Percentiles rank a stretch among this genome's conserved stretches.
These are phyloP conservation scores for Trichopus zeylanicus DNA, from an alignment of 116 monocot genomes.

Conservation along the genomic window DNA sequence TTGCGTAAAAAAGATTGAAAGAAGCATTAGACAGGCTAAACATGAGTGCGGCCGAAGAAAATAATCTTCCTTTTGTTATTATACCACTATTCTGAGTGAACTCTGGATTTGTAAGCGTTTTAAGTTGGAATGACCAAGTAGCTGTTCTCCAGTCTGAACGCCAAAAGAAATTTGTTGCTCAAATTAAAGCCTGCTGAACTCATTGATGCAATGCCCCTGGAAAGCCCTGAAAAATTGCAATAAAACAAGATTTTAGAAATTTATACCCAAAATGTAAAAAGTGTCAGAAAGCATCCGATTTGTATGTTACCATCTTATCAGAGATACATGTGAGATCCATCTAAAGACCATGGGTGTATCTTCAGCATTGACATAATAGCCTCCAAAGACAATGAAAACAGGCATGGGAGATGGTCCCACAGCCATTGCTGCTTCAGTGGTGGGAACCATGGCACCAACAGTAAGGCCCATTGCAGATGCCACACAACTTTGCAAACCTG, in stretches of 20 bases:
- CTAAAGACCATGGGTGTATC: slow-evolving; percentile 87
- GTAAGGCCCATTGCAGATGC: slow-evolving; percentile 96
- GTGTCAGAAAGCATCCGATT: neutral
- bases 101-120: no score
- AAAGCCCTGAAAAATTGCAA: slow-evolving; percentile 66
- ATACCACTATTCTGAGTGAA: no score
- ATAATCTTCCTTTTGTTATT: no score
- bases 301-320: slow-evolving; percentile 32
- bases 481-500: slow-evolving; percentile 90
- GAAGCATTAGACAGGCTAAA: no score
- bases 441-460: slow-evolving; percentile 90
- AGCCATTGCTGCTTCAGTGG: slow-evolving; percentile 98
- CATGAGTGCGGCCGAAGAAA: no score
- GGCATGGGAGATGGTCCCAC: slow-evolving; percentile 97
- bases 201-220: slow-evolving; percentile 91
- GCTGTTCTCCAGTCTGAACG: slow-evolving; percentile 93
- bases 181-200: slow-evolving; percentile 81
- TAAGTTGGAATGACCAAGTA: slow-evolving; percentile 8
- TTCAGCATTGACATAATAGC: slow-evolving; percentile 92
- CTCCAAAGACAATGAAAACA: slow-evolving; percentile 95
- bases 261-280: neutral
- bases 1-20: no score
- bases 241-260: neutral
- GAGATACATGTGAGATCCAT: slow-evolving; percentile 81
- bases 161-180: slow-evolving; percentile 72